phyloP scores from a whole-genome alignment of 352 stramenopile genomes.

The Phytopythium vexans region DNA sequence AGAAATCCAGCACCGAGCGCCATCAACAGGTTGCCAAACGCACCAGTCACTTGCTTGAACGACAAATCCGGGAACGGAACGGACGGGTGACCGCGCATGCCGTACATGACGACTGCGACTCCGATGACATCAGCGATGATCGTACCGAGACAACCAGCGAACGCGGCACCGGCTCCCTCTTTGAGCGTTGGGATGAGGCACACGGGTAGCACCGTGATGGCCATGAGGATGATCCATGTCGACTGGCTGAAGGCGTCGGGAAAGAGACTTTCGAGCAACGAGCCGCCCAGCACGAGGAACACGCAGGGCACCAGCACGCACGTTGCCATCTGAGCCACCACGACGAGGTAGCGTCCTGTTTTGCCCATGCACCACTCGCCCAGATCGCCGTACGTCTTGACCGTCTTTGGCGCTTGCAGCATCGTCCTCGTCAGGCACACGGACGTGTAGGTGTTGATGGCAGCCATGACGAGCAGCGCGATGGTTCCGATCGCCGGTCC shows the following conservation, averaged over 20 bases:
- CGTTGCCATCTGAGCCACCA: conserved; percentile 24
- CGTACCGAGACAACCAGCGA: conserved; percentile 35
- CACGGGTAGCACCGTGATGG: conserved; percentile 27
- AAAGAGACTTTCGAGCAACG: conserved; percentile 27
- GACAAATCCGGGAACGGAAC: conserved; percentile 15
- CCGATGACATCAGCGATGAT: conserved; percentile 34
- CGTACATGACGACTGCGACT: conserved; percentile 16
- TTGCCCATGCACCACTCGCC: conserved; percentile 47
- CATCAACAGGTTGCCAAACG: conserved; percentile 37
- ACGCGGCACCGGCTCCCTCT: conserved; percentile 25
- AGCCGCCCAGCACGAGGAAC: conserved; percentile 40
- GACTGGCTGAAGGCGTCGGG: conserved; percentile 22
- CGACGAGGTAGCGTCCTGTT: conserved; percentile 24
- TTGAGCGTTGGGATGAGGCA: conserved; percentile 39
- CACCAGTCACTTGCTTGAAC: conserved; percentile 23
- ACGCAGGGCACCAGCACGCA: conserved; percentile 29
- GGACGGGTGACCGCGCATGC: conserved; percentile 23
- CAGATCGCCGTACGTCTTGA: conserved; percentile 46
- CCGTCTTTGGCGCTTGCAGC: conserved; percentile 28
- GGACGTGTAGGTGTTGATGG: conserved; percentile 37
- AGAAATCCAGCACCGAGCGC: conserved; percentile 34
- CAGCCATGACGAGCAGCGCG: conserved; percentile 42
- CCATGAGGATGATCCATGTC: conserved; percentile 45
- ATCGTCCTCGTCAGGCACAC: conserved; percentile 36
- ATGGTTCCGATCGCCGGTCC: conserved; percentile 22